Percentiles rank a stretch among this genome's conserved stretches.
Evolutionary conservation across 495 filamentous ascomycete genomes (phyloP).

Genomic region (Endocarpon pusillum): DNA sequence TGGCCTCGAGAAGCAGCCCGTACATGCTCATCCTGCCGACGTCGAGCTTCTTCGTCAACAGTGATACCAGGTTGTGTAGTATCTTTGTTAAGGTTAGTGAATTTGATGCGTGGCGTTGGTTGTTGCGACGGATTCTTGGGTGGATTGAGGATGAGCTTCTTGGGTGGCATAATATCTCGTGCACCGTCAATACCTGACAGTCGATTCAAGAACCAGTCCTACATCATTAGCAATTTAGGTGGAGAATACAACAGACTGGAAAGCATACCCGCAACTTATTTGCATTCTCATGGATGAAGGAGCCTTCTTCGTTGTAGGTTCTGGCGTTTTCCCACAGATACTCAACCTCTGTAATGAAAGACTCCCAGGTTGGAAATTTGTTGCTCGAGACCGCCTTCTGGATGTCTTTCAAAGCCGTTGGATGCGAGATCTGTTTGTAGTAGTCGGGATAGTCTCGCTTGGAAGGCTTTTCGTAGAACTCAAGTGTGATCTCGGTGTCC

Average conservation of each 20-base stretch:
- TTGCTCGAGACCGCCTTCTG: constrained; percentile 58
- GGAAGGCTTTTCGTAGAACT: background rate
- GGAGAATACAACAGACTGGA: background rate
- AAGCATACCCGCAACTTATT: constrained; percentile 50
- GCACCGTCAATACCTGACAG: constrained; percentile 33
- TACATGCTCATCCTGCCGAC: constrained; percentile 30
- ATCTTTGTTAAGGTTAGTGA: too few relatives aligned
- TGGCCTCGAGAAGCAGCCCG: constrained; percentile 27
- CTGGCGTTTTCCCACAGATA: constrained; percentile 76
- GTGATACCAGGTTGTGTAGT: constrained; percentile 18
- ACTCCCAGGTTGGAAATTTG: constrained; percentile 59
- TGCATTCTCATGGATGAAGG: constrained; percentile 55
- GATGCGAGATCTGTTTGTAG: constrained; percentile 56
- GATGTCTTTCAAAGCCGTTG: constrained; percentile 51
- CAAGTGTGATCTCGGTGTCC: background rate
- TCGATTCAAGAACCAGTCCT: constrained; percentile 48
- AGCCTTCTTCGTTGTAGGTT: constrained; percentile 77
- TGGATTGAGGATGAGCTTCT: constrained; percentile 65
- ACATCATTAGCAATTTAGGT: constrained; percentile 11
- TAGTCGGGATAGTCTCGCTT: constrained; percentile 47
- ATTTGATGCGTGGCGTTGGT: constrained; percentile 19
- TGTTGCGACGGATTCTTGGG: constrained; percentile 38
- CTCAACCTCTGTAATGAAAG: constrained; percentile 60
- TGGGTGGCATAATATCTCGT: constrained; percentile 45
- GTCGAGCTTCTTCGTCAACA: constrained; percentile 31